phyloP scores from a whole-genome alignment of 2,329 filamentous ascomycete genomes.

The Colletotrichum horii region DNA sequence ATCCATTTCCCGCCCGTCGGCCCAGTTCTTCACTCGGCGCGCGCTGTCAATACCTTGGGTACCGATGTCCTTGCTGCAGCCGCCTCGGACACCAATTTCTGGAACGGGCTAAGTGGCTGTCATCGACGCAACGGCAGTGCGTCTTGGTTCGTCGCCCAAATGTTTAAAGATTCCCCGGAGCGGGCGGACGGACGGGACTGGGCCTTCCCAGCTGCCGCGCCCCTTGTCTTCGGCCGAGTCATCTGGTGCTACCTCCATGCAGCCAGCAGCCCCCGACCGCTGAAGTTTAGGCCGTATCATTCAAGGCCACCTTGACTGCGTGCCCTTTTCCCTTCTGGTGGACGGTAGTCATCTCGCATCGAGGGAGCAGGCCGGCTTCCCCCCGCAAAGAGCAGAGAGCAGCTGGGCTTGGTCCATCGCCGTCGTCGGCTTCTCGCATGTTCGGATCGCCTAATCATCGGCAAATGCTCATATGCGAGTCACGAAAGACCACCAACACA shows the following conservation, averaged over 20 bases:
- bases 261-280: neutral
- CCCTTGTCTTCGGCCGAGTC: slow-evolving; percentile 13
- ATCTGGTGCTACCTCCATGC: neutral
- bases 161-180: slow-evolving; percentile 13
- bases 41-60: neutral
- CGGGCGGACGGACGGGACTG: slow-evolving; percentile 16
- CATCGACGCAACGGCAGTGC: neutral
- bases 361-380: neutral
- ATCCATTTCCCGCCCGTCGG: neutral
- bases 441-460: slow-evolving; percentile 10
- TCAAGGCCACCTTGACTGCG: neutral
- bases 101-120: neutral
- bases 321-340: neutral
- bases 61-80: neutral
- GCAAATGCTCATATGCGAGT: slow-evolving; percentile 17
- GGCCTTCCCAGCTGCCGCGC: neutral
- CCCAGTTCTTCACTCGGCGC: neutral
- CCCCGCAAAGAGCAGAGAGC: neutral
- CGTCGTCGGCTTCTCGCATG: slow-evolving; percentile 6
- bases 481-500: slow-evolving; percentile 6
- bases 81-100: neutral
- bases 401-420: neutral
- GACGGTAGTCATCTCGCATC: neutral
- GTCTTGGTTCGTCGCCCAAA: neutral
- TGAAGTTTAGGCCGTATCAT: neutral